phyloP scores from a whole-genome alignment of 345 rosid genomes.

The Eucalyptus sp. region DNA sequence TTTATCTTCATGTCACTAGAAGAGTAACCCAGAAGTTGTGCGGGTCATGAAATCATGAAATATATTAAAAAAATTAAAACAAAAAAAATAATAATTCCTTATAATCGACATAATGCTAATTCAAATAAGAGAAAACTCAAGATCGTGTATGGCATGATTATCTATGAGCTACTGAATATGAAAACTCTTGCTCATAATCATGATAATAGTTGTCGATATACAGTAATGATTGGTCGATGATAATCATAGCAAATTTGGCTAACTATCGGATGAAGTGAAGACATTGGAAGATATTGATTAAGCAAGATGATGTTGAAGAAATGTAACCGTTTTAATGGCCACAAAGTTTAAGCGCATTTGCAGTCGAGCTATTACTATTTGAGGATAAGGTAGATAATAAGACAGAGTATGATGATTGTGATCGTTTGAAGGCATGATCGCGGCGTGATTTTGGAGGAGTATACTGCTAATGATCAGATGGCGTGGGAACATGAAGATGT shows the following conservation, averaged over 20 bases:
- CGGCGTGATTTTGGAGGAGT: neutral
- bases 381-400: neutral
- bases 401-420: neutral
- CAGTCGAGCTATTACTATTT: neutral
- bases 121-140: too few relatives aligned
- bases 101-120: neutral
- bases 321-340: neutral
- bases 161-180: neutral
- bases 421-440: neutral
- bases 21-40: neutral
- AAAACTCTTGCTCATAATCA: neutral
- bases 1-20: neutral
- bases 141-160: neutral
- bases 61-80: too few relatives aligned
- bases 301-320: neutral
- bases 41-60: neutral
- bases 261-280: neutral
- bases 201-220: too few relatives aligned
- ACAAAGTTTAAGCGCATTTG: neutral
- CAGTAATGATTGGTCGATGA: too few relatives aligned
- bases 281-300: neutral
- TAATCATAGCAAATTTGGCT: neutral
- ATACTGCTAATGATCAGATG: neutral
- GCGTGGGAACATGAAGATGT: neutral
- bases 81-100: fast-evolving